Evolutionary conservation across 1,139 yeast genomes (phyloP).

Genomic region (Taphrina confusa): DNA sequence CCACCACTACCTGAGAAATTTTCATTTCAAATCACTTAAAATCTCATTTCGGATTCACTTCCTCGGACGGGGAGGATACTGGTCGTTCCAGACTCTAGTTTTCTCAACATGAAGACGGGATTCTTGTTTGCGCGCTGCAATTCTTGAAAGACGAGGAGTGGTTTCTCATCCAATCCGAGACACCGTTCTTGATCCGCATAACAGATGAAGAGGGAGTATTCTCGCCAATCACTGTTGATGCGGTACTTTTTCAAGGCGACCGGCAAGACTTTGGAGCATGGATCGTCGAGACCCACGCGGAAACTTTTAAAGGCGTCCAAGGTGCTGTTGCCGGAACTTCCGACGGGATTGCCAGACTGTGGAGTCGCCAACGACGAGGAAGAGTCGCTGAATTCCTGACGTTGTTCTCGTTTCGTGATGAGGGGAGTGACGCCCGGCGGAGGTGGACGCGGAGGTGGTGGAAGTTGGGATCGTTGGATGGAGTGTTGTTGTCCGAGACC

Average conservation of each 20-base stretch:
- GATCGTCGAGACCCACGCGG: constrained; percentile 86
- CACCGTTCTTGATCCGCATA: constrained; percentile 71
- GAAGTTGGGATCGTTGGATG: constrained; percentile 5
- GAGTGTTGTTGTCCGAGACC: not conserved
- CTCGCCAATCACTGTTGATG: constrained; percentile 80
- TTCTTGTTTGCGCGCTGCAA: constrained; percentile 82
- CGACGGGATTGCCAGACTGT: constrained; percentile 18
- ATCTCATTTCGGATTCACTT: constrained; percentile 5
- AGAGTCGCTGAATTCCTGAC: not conserved
- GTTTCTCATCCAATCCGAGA: constrained; percentile 80
- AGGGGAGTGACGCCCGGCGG: constrained; percentile 32
- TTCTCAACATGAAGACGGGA: constrained; percentile 90
- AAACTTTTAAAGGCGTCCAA: constrained; percentile 79
- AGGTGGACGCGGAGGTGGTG: constrained; percentile 31
- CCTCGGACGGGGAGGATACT: constrained; percentile 2
- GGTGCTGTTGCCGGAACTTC: constrained; percentile 9
- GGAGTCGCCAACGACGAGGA: constrained; percentile 23
- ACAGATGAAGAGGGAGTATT: constrained; percentile 84
- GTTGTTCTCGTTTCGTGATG: not conserved
- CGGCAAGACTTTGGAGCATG: constrained; percentile 83
- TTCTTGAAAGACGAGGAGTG: constrained; percentile 84
- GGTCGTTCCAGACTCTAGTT: not conserved
- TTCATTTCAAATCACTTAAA: not conserved
- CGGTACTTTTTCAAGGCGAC: constrained; percentile 88
- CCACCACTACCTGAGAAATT: no score